These are phyloP conservation scores for Metschnikowia lachancei DNA, from an alignment of 805 yeast species.

Conservation along the genomic window DNA sequence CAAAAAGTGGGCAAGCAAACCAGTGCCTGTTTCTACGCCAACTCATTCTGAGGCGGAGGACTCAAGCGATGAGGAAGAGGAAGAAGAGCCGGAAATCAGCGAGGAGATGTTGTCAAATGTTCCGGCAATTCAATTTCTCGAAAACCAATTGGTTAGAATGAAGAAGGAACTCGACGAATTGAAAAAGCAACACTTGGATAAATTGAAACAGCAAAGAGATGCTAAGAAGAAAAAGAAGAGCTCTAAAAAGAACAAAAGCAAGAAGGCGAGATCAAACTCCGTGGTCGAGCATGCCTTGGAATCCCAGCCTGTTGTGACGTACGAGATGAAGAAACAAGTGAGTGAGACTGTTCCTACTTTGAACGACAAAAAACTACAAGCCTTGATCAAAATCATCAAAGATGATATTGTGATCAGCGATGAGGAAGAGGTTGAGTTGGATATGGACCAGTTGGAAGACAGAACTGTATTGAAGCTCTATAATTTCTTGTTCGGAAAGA, in stretches of 20 bases:
- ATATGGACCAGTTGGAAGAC: slow-evolving; percentile 89
- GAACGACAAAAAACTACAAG: slow-evolving; percentile 76
- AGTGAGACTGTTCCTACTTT: slow-evolving; percentile 77
- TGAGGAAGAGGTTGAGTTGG: slow-evolving; percentile 90
- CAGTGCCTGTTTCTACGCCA: slow-evolving; percentile 64
- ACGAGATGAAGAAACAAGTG: slow-evolving; percentile 94
- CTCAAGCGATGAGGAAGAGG: slow-evolving; percentile 47
- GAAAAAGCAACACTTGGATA: slow-evolving; percentile 73
- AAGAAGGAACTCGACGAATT: slow-evolving; percentile 77
- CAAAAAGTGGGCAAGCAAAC: slow-evolving; percentile 76
- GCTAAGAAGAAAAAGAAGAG: slow-evolving; percentile 44
- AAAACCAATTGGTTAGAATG: slow-evolving; percentile 83
- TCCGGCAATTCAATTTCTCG: slow-evolving; percentile 87
- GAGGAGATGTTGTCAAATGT: slow-evolving; percentile 58
- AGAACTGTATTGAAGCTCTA: slow-evolving; percentile 78
- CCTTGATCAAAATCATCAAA: slow-evolving; percentile 80
- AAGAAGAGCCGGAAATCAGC: slow-evolving; percentile 58
- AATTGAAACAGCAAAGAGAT: slow-evolving; percentile 60
- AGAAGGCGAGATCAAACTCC: slow-evolving; percentile 22
- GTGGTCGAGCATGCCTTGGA: slow-evolving; percentile 26
- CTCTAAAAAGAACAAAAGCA: slow-evolving; percentile 35
- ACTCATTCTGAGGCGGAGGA: slow-evolving; percentile 47
- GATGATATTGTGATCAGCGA: slow-evolving; percentile 58
- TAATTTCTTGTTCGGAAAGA: slow-evolving; percentile 62
- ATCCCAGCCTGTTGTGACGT: slow-evolving; percentile 57